Percentiles rank a stretch among this genome's conserved stretches.
Conservation (phyloP, 1,284 basidiomycete genomes). For the Microbotryomycetes sp. region DNA sequence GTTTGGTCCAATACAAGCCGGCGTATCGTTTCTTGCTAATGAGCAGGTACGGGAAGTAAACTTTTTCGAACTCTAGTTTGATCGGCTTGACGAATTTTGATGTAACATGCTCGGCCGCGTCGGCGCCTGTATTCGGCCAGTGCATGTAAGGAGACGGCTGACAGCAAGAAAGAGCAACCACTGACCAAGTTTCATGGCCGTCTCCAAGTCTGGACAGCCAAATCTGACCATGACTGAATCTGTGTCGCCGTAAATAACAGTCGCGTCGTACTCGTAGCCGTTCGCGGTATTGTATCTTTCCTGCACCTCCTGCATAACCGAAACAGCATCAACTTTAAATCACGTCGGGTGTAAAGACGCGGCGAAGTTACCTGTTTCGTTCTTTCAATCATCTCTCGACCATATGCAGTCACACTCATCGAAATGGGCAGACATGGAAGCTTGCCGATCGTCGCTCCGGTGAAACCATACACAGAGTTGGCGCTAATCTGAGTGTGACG, state of each 20-base stretch:
- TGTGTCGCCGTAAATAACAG: slow-evolving; percentile 93
- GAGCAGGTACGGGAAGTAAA: slow-evolving; percentile 91
- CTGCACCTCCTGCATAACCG: slow-evolving; percentile 66
- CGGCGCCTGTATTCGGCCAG: slow-evolving; percentile 59
- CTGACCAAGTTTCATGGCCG: slow-evolving; percentile 79
- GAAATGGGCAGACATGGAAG: slow-evolving; percentile 88
- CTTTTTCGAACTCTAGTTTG: slow-evolving; percentile 96
- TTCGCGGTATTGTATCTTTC: slow-evolving; percentile 75
- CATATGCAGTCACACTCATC: slow-evolving; percentile 85
- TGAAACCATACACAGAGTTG: slow-evolving; percentile 96
- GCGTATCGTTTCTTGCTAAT: slow-evolving; percentile 98
- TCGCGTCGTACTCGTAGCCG: slow-evolving; percentile 74
- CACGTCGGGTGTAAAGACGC: not conserved
- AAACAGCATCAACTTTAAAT: not conserved
- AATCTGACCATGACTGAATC: slow-evolving; percentile 98
- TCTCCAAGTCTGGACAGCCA: slow-evolving; percentile 71
- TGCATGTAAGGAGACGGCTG: not conserved
- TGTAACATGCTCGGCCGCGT: slow-evolving; percentile 91
- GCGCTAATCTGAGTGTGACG: slow-evolving; percentile 65
- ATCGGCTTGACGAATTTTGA: slow-evolving; percentile 85
- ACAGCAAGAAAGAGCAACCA: slow-evolving; percentile 4
- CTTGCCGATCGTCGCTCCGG: slow-evolving; percentile 89
- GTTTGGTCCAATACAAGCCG: slow-evolving; percentile 87
- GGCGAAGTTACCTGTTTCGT: slow-evolving; percentile 63
- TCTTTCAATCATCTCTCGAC: slow-evolving; percentile 93